phyloP scores from a whole-genome alignment of 768 basidiomycete species.

The Crucibulum laeve region DNA sequence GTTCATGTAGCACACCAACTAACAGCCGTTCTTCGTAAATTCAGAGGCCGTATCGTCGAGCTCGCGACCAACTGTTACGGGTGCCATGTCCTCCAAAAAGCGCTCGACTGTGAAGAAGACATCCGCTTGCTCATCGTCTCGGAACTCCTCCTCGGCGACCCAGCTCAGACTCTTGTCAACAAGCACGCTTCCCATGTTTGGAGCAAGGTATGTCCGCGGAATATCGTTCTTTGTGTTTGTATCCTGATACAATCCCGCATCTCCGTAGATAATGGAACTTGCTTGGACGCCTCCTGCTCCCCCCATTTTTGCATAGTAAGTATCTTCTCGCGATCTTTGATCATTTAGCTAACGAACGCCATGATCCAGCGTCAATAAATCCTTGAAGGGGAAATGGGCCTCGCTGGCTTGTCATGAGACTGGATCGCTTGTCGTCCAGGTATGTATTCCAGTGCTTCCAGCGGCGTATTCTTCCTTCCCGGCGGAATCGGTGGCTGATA shows the following conservation, averaged over 20 bases:
- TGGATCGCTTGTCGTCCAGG: conserved; percentile 85
- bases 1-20: background rate
- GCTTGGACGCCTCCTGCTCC: conserved; percentile 85
- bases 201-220: conserved; percentile 65
- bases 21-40: background rate
- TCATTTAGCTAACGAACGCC: background rate
- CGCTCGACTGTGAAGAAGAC: conserved; percentile 87
- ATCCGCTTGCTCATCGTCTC: conserved; percentile 79
- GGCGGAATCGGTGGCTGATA: background rate
- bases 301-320: conserved; percentile 84
- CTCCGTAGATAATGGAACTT: conserved; percentile 76
- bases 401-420: conserved; percentile 88
- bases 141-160: conserved; percentile 79
- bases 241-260: conserved; percentile 5
- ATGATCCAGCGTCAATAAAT: conserved; percentile 70
- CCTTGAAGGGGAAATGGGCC: conserved; percentile 86
- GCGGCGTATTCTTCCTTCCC: background rate
- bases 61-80: conserved; percentile 88
- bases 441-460: conserved; percentile 20
- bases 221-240: conserved; percentile 1
- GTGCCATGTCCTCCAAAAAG: conserved; percentile 86
- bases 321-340: conserved; percentile 6
- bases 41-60: conserved; percentile 78
- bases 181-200: conserved; percentile 91
- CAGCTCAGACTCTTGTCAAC: conserved; percentile 81